Evolutionary conservation across 2,329 filamentous ascomycete genomes (phyloP), one percentile per base, ranked within the genome.

Genomic region (Juglanconis oblonga): DNA sequence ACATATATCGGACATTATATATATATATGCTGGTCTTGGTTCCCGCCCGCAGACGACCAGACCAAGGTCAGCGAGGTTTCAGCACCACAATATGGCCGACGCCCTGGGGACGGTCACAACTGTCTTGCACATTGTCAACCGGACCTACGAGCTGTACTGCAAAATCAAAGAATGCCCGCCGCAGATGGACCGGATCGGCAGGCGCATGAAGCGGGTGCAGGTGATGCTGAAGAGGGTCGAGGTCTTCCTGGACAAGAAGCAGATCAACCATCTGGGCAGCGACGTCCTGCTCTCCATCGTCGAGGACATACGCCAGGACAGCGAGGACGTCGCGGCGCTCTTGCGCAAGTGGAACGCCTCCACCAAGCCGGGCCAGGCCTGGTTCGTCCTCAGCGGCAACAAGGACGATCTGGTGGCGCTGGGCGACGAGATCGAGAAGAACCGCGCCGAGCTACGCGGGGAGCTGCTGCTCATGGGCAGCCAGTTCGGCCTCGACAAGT

Each of bases 341-440:
- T 69, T 69, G 40, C 59, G 66, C 35, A 65, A 66, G 38, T 65
- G 66, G 62, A 61, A 70, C 40, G 63, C 64, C 52, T 64, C 65
- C 42, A 67, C 67, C 11, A 40, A 64, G 14, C 61, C 57, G 2
- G 58, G 63, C 1, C 58, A 64, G 47, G n/a, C 67, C 4, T 70
- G 64, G 56, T 70, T 67, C 31, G 65, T 66, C 1, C 55, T 67
- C 24, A 64, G 68, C 2, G 67, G 59, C 62, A 67, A 60, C 51
- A 64, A 65, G 0, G 66, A 67, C n/a, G 67, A 67, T 53, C 52
- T 68, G 11, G 48, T 66, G 48, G 56, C 49, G 31, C 55, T 69
- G 42, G 62, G 65, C 51, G 61, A 67, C 0, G 62, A 66, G 10
- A 67, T 69, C 6, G 65, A 68, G 2, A 44, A 59, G 4, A 58